These are phyloP conservation scores for Vachellia pachyceras DNA, from an alignment of 306 rosid species.

Conservation along the genomic window DNA sequence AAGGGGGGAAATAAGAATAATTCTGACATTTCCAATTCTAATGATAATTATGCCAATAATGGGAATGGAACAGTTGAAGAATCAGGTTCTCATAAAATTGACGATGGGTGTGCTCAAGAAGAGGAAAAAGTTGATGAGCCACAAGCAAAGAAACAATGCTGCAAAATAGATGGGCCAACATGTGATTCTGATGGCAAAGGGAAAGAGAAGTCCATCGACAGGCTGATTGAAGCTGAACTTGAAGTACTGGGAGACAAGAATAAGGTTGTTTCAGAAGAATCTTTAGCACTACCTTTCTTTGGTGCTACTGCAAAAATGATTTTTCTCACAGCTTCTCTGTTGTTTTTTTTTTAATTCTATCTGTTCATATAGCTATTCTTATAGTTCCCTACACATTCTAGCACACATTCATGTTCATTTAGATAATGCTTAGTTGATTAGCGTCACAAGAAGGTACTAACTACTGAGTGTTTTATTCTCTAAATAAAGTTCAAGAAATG, in stretches of 20 bases:
- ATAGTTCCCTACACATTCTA: slow-evolving; percentile 22
- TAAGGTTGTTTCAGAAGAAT: slow-evolving; percentile 62
- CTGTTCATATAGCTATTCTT: slow-evolving; percentile 12
- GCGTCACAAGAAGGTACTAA: background rate
- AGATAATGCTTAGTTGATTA: slow-evolving; percentile 12
- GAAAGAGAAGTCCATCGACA: slow-evolving; percentile 76
- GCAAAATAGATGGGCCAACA: slow-evolving; percentile 50
- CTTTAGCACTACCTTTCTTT: background rate
- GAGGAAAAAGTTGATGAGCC: slow-evolving; percentile 58
- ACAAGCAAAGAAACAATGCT: slow-evolving; percentile 66
- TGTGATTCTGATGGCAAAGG: slow-evolving; percentile 45
- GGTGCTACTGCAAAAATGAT: slow-evolving; percentile 7
- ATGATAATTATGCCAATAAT: slow-evolving; percentile 36
- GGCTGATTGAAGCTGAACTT: slow-evolving; percentile 82
- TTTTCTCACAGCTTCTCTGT: background rate
- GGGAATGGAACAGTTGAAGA: slow-evolving; percentile 41
- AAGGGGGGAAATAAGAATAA: slow-evolving; percentile 50
- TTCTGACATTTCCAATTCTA: slow-evolving; percentile 35
- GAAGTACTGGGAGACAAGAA: slow-evolving; percentile 75
- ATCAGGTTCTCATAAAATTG: slow-evolving; percentile 50
- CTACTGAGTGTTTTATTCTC: background rate
- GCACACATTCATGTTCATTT: background rate
- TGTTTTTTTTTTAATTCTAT: slow-evolving; percentile 22
- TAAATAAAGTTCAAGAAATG: background rate
- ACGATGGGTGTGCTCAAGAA: slow-evolving; percentile 33